phyloP scores from a whole-genome alignment of 1,284 basidiomycete species.

The Takashimella tepidaria region DNA sequence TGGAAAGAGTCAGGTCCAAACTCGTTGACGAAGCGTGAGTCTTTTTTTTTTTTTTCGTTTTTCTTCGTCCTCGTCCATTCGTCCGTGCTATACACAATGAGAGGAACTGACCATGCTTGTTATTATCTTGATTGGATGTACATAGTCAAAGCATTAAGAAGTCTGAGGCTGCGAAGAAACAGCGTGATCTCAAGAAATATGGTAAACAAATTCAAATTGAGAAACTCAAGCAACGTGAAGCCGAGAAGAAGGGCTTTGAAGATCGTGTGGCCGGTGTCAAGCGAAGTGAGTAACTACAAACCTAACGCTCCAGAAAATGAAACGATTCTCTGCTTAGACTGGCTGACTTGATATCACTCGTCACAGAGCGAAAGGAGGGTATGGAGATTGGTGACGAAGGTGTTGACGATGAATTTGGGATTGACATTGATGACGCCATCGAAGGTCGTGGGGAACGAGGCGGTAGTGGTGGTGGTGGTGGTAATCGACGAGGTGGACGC shows the following conservation, averaged over 20 bases:
- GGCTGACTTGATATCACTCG: slow-evolving; percentile 5
- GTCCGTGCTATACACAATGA: no score
- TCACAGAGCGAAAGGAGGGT: slow-evolving; percentile 71
- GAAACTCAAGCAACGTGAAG: slow-evolving; percentile 71
- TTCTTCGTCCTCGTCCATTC: no score
- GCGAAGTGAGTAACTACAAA: slow-evolving; percentile 75
- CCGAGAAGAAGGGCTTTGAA: slow-evolving; percentile 74
- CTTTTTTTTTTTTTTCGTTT: no score
- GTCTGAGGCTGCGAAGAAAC: slow-evolving; percentile 82
- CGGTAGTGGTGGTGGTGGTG: slow-evolving; percentile 43
- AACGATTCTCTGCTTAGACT: no score
- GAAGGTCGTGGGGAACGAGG: slow-evolving; percentile 66
- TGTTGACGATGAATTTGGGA: slow-evolving; percentile 60
- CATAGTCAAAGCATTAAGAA: slow-evolving; percentile 75
- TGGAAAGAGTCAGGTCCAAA: slow-evolving; percentile 91
- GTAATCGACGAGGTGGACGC: slow-evolving; percentile 31
- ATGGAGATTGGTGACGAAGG: slow-evolving; percentile 66
- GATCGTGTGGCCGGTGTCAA: slow-evolving; percentile 78
- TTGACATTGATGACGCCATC: slow-evolving; percentile 79
- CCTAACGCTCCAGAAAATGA: no score
- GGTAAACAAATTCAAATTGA: slow-evolving; percentile 93
- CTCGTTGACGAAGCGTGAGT: slow-evolving; percentile 70
- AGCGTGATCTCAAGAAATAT: slow-evolving; percentile 95
- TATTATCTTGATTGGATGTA: no score
- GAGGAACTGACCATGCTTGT: no score